Base-by-base conservation (phyloP, 2,329 filamentous ascomycete genomes). In the Scleromitrula shiraiana region DNA sequence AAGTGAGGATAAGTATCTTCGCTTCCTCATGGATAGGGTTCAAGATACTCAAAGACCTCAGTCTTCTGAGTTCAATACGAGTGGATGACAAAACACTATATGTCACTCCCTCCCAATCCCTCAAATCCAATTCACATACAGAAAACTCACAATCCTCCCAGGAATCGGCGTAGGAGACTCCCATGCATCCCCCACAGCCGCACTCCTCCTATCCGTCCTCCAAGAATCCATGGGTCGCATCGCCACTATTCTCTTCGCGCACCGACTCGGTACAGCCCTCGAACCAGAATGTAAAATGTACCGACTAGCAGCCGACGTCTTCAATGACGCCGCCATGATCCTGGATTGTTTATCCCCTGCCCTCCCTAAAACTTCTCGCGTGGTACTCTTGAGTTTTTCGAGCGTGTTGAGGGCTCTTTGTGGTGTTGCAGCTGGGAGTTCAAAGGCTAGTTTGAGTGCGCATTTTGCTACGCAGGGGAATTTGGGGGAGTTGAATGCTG, bases 391-490 rank as follows among this genome's bases (percentile, higher is more conserved):
- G 42, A 78, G 79, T 56, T 65, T 74, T 20, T 76, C 76, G 20
- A 82, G 80, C 51, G 71, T 83, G 7, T 66, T 85, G 46, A 68
- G 82, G 33, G 76, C 80, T 0, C 69, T 96, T 0, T 97, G 93
- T 62, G 93, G 91, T 22, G 89, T 97, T 5, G 87, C 91, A 0
- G 91, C 88, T 0, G 88, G 86, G 10, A 89, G 88, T 46, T 85
- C 87, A 54, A 97, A 97, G 67, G 91, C 91, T 2, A 90, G 85
- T 52, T 69, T 98, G 57, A 93, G 87, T 62, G 85, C 88, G 9
- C 93, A 98, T 67, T 97, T 98, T 71, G 89, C 91, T 7, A 80
- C 75, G 56, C 81, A 82, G 62, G 87, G 88, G 30, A 97, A 96
- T 64, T 69, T 97, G 37, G 91, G 88, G 2, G 91, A 97, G 65